phyloP scores from a whole-genome alignment of 106 monocot genomes.

The Apostasia shenzhenica region DNA sequence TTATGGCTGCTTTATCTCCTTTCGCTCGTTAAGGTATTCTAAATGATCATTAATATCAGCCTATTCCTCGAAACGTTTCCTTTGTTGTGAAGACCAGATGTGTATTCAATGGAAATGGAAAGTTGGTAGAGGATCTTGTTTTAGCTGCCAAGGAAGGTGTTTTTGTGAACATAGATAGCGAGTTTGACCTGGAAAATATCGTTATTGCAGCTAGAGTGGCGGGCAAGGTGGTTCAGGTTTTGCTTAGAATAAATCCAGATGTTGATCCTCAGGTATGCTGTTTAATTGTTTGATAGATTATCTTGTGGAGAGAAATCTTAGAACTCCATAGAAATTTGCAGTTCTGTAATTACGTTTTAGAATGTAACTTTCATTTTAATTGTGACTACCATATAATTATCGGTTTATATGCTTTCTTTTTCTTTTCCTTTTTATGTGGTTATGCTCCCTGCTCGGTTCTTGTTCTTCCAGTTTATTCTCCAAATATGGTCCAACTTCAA shows the following conservation, averaged over 20 bases:
- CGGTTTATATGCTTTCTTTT: no score
- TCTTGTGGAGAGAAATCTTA: background rate
- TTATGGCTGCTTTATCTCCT: background rate
- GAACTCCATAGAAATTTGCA: no score
- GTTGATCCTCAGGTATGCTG: conserved; percentile 89
- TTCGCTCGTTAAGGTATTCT: background rate
- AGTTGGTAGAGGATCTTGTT: conserved; percentile 78
- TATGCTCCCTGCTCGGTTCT: no score
- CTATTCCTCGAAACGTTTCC: background rate
- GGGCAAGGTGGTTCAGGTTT: conserved; percentile 75
- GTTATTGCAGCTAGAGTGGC: conserved; percentile 69
- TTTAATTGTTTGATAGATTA: background rate
- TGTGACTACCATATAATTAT: no score
- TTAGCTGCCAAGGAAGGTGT: conserved; percentile 86
- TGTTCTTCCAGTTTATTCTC: no score
- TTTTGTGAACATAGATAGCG: conserved; percentile 95
- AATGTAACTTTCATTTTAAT: no score
- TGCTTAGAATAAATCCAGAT: conserved; percentile 97
- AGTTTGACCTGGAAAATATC: conserved; percentile 93
- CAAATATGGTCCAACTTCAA: no score
- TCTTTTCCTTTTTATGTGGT: no score
- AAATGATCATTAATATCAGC: background rate
- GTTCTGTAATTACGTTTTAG: no score
- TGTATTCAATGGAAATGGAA: conserved; percentile 97
- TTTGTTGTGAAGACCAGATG: conserved; percentile 57